phyloP scores from a whole-genome alignment of 192 early-diverging fungal genomes.

The Coemansia aciculifera region DNA sequence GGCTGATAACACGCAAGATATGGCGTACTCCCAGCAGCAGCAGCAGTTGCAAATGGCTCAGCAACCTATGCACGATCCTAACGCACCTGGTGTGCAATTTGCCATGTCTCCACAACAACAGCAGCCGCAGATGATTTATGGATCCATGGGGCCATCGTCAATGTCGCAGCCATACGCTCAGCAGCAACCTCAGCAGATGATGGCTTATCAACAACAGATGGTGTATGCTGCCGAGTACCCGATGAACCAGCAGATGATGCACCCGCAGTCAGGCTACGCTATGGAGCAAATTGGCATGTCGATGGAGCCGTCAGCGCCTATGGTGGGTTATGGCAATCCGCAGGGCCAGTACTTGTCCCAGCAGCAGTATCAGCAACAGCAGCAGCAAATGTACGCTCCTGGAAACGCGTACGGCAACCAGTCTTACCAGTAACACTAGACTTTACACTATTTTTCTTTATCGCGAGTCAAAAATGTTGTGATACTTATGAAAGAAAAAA shows the following conservation, averaged over 20 bases:
- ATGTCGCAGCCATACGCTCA: constrained; percentile 20
- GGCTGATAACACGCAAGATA: background rate
- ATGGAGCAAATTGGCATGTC: constrained; percentile 16
- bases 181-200: constrained; percentile 14
- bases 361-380: constrained; percentile 14
- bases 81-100: background rate
- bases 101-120: constrained; percentile 9
- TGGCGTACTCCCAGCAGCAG: constrained; percentile 4
- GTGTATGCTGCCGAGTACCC: background rate
- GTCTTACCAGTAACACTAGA: constrained; percentile 8
- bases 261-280: constrained; percentile 5
- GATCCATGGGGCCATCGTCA: constrained; percentile 16
- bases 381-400: constrained; percentile 45
- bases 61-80: constrained; percentile 5
- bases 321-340: constrained; percentile 12
- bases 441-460: background rate
- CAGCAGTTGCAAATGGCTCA: background rate
- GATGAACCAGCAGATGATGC: constrained; percentile 9
- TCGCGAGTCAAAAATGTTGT: constrained; percentile 1
- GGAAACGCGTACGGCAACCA: constrained; percentile 31
- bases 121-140: constrained; percentile 21
- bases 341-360: constrained; percentile 17
- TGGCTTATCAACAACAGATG: constrained; percentile 2
- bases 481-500: background rate
- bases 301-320: constrained; percentile 30